Base-by-base conservation (phyloP, 495 filamentous ascomycete species). In the Hypomontagnella submonticulosa region DNA sequence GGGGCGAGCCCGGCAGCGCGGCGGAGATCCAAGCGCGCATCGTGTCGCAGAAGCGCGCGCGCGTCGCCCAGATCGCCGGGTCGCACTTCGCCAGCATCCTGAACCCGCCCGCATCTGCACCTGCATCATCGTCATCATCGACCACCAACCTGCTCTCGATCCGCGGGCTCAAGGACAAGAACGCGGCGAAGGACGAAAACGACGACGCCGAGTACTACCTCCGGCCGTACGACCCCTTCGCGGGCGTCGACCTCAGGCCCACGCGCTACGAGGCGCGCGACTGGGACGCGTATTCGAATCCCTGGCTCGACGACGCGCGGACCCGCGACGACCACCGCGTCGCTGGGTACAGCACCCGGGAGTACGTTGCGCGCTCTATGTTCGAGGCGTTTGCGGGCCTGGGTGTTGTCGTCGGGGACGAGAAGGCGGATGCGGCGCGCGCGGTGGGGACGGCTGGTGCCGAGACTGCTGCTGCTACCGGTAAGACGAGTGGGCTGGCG, bases 311-410 rank as follows among this genome's bases (percentile, higher is more conserved):
- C 8, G 76, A 77, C 16, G 81, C 86, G 20, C 84, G 84, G 43
- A 85, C 83, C 9, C 84, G 90, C 72, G 71, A 79, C 1, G 76
- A 78, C 7, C 84, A 89, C 66, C 79, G 80, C n/a, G 91, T 90
- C 27, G 93, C 94, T 40, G 95, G 95, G 0, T 97, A 93, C 73
- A 87, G 89, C 70, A 77, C 96, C 33, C 75, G 77, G 11, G 93
- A 96, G 69, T 98, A 93, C 67, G 92, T 89, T 71, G 79, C 87
- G 20, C 80, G 92, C 18, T 88, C 90, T 15, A 75, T 97, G 77
- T 87, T 91, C 67, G 93, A 97, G 71, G 93, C 94, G 0, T 99
- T 97, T 77, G 86, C 90, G 0, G 95, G 95, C 0, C 74, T 99
- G 64, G 93, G 90, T 1, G 78, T 82, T 23, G 89, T 92, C 42